Base-by-base conservation (phyloP, 495 filamentous ascomycete species). In the Aspergillus incahuasiensis region DNA sequence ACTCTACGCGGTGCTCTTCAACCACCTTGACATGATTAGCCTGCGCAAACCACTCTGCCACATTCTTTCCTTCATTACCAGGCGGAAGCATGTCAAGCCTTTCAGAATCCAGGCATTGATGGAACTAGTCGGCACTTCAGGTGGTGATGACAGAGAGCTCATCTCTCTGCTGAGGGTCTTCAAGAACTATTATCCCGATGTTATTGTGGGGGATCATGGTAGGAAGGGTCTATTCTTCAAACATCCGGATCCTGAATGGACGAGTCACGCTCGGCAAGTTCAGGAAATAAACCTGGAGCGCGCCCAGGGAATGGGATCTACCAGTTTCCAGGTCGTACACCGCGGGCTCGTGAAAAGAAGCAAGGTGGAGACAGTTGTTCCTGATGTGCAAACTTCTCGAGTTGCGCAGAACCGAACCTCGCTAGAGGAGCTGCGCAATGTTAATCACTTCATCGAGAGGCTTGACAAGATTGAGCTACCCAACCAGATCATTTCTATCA, bases 141-240 rank as follows among this genome's bases (percentile, higher is more conserved):
- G 69, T 46, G 72, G 74, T 1, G 85, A 86, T 55, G 91, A 96
- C 52, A 88, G 86, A 45, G 82, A 84, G 43, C 71, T 96, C 38
- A 75, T 86, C 22, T 86, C 86, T n/a, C 76, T 96, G n/a, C 76
- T 95, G 22, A 81, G 83, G 53, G 79, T 91, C 7, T 96, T 86
- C 72, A 94, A 94, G 62, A 89, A 91, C 64, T 94, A 92, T 63
- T 94, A 90, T 63, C 90, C 91, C 6, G 90, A 95, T 68, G 86
- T 95, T 46, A 87, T 95, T 55, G 72, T 92, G n/a, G 87, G 85
- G 32, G 83, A 85, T 63, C 68, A 70, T 42, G 58, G 67, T 46
- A 61, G 71, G 63, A 60, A 67, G 60, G 65, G 59, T 3, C 51
- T 78, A 40, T 72, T 74, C 59, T 69, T 77, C 59, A 78, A 91